Evolutionary conservation across 31 red algal species (phyloP).

Genomic region (Bonnemaisonia californica): DNA sequence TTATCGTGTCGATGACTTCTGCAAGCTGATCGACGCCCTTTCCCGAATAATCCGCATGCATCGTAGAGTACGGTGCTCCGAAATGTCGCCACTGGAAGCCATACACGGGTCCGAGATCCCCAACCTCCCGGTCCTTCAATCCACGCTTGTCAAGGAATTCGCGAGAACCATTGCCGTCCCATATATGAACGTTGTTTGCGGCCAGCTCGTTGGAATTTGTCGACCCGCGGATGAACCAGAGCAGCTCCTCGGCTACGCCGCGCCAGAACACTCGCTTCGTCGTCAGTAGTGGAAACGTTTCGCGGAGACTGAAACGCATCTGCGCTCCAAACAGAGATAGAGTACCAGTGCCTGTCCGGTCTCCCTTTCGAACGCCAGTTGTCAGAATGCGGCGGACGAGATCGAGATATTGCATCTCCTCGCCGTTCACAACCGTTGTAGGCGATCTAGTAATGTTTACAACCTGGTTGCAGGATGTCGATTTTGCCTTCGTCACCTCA

Average conservation of each 20-base stretch:
- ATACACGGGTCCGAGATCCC: conserved; percentile 98
- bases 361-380: conserved; percentile 62
- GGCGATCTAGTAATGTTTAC: too few relatives aligned
- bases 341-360: conserved; percentile 92
- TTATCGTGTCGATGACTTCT: conserved; percentile 71
- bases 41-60: conserved; percentile 79
- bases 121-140: conserved; percentile 74
- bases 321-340: conserved; percentile 86
- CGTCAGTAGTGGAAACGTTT: conserved; percentile 89
- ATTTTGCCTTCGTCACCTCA: too few relatives aligned
- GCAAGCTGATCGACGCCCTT: conserved; percentile 91
- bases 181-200: conserved; percentile 82
- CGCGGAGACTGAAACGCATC: conserved; percentile 90
- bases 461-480: too few relatives aligned
- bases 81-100: conserved; percentile 99
- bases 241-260: conserved; percentile 94
- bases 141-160: conserved; percentile 86
- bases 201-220: conserved; percentile 81
- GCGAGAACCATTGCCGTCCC: conserved; percentile 97
- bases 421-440: conserved; percentile 2
- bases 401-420: conserved; percentile 93
- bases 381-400: conserved; percentile 75
- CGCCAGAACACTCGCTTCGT: conserved; percentile 98
- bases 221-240: conserved; percentile 91
- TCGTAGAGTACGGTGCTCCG: conserved; percentile 83